Percentiles rank a stretch among this genome's conserved stretches.
These are phyloP conservation scores for Prunus mongolica DNA, from an alignment of 306 rosid genomes.

Conservation along the genomic window DNA sequence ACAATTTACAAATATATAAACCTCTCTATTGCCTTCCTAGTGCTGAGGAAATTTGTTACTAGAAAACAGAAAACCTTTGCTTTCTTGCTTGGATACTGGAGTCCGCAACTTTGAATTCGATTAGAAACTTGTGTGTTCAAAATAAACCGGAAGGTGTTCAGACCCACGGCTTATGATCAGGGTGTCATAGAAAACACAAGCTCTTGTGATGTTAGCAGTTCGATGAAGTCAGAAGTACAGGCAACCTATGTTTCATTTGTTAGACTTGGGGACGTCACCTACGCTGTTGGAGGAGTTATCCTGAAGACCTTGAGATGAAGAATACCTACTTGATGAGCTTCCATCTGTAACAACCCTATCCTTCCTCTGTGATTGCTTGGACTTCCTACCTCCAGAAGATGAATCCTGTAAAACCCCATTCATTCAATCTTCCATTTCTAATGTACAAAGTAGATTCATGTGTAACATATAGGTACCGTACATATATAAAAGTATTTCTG, in stretches of 20 bases:
- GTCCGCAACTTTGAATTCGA: neutral
- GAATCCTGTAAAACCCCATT: conserved; percentile 47
- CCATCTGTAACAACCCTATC: conserved; percentile 46
- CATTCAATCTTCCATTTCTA: conserved; percentile 3
- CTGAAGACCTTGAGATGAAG: conserved; percentile 64
- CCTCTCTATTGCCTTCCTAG: neutral
- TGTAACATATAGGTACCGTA: too few species aligned
- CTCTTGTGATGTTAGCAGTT: neutral
- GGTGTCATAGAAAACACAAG: conserved; percentile 7
- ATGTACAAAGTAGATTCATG: neutral
- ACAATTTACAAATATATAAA: conserved; percentile 10
- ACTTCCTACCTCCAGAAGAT: conserved; percentile 50
- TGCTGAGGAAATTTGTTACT: neutral
- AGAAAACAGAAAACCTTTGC: neutral
- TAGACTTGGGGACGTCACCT: conserved; percentile 52
- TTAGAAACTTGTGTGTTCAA: conserved; percentile 3
- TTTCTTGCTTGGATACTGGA: neutral
- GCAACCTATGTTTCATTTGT: conserved; percentile 30
- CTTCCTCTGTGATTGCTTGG: conserved; percentile 57
- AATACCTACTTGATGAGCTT: conserved; percentile 64
- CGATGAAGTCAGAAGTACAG: conserved; percentile 14
- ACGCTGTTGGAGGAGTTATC: conserved; percentile 76
- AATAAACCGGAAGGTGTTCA: conserved; percentile 3
- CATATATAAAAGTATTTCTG: neutral
- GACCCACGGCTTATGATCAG: neutral